Percentiles rank a stretch among this genome's conserved stretches.
Conservation (phyloP, 495 filamentous ascomycete genomes). For the Mytilinidion resinicola region DNA sequence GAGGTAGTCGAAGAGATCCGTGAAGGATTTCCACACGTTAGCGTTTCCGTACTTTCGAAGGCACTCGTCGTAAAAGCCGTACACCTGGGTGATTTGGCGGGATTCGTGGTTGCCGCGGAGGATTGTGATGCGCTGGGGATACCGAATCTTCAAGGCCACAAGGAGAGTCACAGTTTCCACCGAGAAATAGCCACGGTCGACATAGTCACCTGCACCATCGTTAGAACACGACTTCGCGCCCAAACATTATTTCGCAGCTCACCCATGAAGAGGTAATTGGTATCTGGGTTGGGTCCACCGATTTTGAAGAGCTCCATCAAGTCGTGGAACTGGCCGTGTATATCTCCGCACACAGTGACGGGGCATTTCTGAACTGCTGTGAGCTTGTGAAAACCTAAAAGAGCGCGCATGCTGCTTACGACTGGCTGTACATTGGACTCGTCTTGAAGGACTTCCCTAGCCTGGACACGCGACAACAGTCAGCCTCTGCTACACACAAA, state of each 20-base stretch:
- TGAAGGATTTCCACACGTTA: slow-evolving; percentile 99
- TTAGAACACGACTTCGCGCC: background rate
- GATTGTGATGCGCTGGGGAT: slow-evolving; percentile 93
- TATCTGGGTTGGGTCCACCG: slow-evolving; percentile 91
- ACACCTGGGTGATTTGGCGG: slow-evolving; percentile 94
- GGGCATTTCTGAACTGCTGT: slow-evolving; percentile 35
- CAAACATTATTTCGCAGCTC: background rate
- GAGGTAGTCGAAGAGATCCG: slow-evolving; percentile 97
- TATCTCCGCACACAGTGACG: slow-evolving; percentile 43
- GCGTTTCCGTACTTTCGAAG: slow-evolving; percentile 93
- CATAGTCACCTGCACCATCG: slow-evolving; percentile 67
- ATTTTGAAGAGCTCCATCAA: slow-evolving; percentile 97
- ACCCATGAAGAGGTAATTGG: slow-evolving; percentile 84
- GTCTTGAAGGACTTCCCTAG: slow-evolving; percentile 90
- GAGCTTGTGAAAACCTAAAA: background rate
- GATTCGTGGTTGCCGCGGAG: slow-evolving; percentile 98
- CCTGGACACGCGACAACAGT: slow-evolving; percentile 47
- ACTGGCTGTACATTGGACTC: slow-evolving; percentile 99
- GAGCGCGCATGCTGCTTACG: slow-evolving; percentile 51
- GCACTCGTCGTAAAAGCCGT: slow-evolving; percentile 99
- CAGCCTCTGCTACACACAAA: slow-evolving; percentile 15
- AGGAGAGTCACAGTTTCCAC: slow-evolving; percentile 93
- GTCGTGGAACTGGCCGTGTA: slow-evolving; percentile 92
- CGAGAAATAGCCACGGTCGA: slow-evolving; percentile 97
- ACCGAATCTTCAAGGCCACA: slow-evolving; percentile 92